Conservation (phyloP, 345 rosid species). For the Noccaea bulbosa region DNA sequence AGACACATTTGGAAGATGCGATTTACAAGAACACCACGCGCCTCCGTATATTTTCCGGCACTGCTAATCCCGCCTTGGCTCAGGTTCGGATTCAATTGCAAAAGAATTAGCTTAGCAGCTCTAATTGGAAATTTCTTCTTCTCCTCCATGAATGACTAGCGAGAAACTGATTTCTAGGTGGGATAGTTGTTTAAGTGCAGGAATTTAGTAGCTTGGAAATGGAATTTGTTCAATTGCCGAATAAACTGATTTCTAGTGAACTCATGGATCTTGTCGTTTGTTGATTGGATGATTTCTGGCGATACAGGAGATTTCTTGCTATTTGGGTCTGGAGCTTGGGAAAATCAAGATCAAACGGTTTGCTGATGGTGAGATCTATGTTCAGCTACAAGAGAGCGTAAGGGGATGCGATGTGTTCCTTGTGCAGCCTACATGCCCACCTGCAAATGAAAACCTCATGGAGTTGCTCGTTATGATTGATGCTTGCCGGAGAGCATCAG, state of each 20-base stretch:
- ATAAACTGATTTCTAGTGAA: conserved; percentile 1
- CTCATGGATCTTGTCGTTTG: background rate
- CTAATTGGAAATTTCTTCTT: background rate
- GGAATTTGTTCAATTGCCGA: background rate
- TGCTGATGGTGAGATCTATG: conserved; percentile 97
- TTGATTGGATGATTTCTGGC: background rate
- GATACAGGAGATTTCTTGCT: conserved; percentile 86
- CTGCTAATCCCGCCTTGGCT: conserved; percentile 89
- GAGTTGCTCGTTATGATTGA: too few species aligned
- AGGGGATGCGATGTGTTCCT: too few species aligned
- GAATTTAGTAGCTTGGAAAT: background rate
- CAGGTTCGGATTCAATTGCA: conserved; percentile 53
- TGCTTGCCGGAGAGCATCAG: too few species aligned
- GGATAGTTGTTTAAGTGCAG: too few species aligned
- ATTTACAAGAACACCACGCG: conserved; percentile 60
- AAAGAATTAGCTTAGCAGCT: background rate
- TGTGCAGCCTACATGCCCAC: too few species aligned
- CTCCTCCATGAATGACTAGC: background rate
- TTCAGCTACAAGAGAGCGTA: conserved; percentile 59
- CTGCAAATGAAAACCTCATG: too few species aligned
- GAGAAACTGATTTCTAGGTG: background rate
- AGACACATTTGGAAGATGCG: conserved; percentile 43
- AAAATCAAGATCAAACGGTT: conserved; percentile 88
- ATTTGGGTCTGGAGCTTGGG: conserved; percentile 95
- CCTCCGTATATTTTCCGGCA: conserved; percentile 89